Conservation (phyloP, 2,329 filamentous ascomycete genomes). For the Cladorrhinum sp. region DNA sequence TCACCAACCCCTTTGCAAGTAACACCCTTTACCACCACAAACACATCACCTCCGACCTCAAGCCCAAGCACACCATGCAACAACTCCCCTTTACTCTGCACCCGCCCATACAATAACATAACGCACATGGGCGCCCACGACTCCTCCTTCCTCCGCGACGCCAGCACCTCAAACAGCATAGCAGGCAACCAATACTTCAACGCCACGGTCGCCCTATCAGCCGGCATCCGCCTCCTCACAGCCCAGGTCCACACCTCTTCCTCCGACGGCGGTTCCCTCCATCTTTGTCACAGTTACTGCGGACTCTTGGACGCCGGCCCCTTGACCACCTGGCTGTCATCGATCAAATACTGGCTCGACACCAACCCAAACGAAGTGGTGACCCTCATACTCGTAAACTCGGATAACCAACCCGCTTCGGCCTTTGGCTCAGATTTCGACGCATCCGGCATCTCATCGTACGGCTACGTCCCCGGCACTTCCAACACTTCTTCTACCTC, state of each 20-base stretch:
- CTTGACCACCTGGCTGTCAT: slow-evolving; percentile 59
- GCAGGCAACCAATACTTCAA: slow-evolving; percentile 74
- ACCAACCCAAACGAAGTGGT: slow-evolving; percentile 70
- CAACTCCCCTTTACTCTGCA: slow-evolving; percentile 74
- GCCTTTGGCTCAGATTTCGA: slow-evolving; percentile 55
- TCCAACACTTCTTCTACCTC: slow-evolving; percentile 31
- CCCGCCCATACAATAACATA: slow-evolving; percentile 67
- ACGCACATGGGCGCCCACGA: slow-evolving; percentile 78
- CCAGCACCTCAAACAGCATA: slow-evolving; percentile 56
- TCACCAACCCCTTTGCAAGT: slow-evolving; percentile 4
- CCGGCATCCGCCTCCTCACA: slow-evolving; percentile 68
- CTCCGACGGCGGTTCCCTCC: slow-evolving; percentile 50
- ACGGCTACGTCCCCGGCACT: slow-evolving; percentile 54
- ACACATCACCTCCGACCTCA: slow-evolving; percentile 18
- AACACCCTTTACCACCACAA: slow-evolving; percentile 25
- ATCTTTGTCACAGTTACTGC: slow-evolving; percentile 70
- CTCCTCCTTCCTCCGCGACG: slow-evolving; percentile 67
- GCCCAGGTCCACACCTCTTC: slow-evolving; percentile 66
- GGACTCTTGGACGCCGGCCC: slow-evolving; percentile 65
- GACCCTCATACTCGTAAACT: slow-evolving; percentile 71
- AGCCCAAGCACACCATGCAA: slow-evolving; percentile 57
- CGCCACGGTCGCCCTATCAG: slow-evolving; percentile 65
- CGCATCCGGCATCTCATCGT: slow-evolving; percentile 55
- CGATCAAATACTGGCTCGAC: slow-evolving; percentile 68
- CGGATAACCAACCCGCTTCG: slow-evolving; percentile 53